A percentile compares a stretch with the other conserved stretches of the same genome.
Conservation (phyloP, 768 basidiomycete species). For the Inosperma sp. region DNA sequence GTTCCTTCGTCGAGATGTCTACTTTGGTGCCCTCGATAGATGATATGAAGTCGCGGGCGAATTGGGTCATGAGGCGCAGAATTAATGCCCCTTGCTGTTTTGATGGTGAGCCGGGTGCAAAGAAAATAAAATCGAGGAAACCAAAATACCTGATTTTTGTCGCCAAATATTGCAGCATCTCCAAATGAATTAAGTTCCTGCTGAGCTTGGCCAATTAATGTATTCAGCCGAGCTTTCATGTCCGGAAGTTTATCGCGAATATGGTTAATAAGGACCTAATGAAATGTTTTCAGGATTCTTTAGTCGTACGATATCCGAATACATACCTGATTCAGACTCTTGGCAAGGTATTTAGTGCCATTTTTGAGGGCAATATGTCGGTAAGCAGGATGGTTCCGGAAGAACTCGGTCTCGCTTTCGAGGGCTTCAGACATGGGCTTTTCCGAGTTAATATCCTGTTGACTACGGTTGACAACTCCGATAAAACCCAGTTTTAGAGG, state of each 20-base stretch:
- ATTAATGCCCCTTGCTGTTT: conserved; percentile 79
- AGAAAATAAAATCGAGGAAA: not conserved
- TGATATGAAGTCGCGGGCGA: conserved; percentile 93
- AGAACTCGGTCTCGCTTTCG: conserved; percentile 86
- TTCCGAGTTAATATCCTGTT: conserved; percentile 91
- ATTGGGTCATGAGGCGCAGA: conserved; percentile 96
- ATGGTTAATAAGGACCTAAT: conserved; percentile 90
- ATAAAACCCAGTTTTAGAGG: conserved; percentile 98
- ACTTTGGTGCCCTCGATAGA: conserved; percentile 97
- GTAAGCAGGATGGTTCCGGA: conserved; percentile 85
- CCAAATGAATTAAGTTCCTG: conserved; percentile 97
- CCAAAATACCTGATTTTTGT: conserved; percentile 69
- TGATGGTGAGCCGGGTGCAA: conserved; percentile 7
- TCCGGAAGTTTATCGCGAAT: conserved; percentile 98
- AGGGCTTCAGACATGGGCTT: conserved; percentile 83
- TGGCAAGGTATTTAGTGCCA: conserved; percentile 93
- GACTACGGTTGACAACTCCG: conserved; percentile 95
- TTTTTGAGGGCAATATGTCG: conserved; percentile 95
- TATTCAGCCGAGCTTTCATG: conserved; percentile 98
- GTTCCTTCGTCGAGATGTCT: conserved; percentile 95
- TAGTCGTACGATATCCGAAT: not conserved
- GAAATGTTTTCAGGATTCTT: not conserved
- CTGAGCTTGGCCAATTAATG: conserved; percentile 97
- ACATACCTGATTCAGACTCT: conserved; percentile 86
- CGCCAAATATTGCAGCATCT: conserved; percentile 86